Evolutionary conservation across 2,329 filamentous ascomycete species (phyloP).

Genomic region (Sarocladium strictum): DNA sequence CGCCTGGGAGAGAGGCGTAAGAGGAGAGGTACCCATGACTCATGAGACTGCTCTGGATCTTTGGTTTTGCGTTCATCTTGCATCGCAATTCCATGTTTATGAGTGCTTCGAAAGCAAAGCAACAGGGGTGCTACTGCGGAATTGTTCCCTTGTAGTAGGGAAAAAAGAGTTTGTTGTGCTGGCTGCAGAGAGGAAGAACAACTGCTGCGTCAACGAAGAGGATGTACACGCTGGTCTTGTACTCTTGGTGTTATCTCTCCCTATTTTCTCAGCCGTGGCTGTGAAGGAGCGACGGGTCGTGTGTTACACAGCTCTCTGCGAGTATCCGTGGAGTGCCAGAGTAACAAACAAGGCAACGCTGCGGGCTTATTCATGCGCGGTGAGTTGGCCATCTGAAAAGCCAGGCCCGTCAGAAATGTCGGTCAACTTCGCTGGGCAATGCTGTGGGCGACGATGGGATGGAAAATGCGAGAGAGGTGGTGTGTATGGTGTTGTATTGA

Average conservation of each 20-base stretch:
- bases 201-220: background rate
- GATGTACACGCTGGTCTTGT: background rate
- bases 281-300: background rate
- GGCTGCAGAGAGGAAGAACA: background rate
- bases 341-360: background rate
- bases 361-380: background rate
- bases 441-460: background rate
- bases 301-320: background rate
- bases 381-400: background rate
- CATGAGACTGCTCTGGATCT: background rate
- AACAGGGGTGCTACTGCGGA: background rate
- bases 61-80: background rate
- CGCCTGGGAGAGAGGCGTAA: background rate
- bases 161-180: too few species aligned
- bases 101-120: background rate
- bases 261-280: constrained; percentile 1
- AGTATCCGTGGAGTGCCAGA: background rate
- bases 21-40: background rate
- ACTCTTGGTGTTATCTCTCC: background rate
- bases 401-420: background rate
- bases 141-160: too few species aligned
- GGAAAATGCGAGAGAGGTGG: background rate
- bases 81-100: background rate
- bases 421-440: background rate
- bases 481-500: background rate